Base-by-base conservation (phyloP, 2,329 filamentous ascomycete species). In the Gnomoniopsis sp. region DNA sequence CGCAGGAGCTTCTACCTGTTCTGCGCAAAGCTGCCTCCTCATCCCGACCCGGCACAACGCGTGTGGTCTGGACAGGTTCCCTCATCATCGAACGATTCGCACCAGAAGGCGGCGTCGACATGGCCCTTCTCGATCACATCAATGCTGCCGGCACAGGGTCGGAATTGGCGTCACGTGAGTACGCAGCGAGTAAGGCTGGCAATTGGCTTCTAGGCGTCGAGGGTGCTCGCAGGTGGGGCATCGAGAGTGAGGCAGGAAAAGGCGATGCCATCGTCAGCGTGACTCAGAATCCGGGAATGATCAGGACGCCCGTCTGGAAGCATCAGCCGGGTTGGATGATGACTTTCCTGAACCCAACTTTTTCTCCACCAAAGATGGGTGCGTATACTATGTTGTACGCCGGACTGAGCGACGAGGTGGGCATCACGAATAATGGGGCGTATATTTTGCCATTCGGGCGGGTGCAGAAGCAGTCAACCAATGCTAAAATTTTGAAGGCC, bases 1-100 rank as follows among this genome's bases (percentile, higher is more conserved):
- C 73, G 0, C 64, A 68, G 43, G 63, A 72, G 1, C 69, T 77
- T 2, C 36, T 71, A 17, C 70, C 72, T 17, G 67, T 68, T 19
- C 68, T 77, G 14, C 68, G 65, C 10, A 67, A 65, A 8, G 69
- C 73, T 1, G 67, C 61, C 6, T 53, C 49, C 14, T 49, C 15
- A 38, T 58, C 30, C 38, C 60, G 17, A 6, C 62, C 8, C 12
- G 69, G 68, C 14, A 55, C 63, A 4, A 68, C 69, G 19, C 67
- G 66, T 56, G 66, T 74, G 3, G 58, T 74, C 26, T 73, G 70
- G 70, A 67, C 68, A 2, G 63, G 67, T 1, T 62, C 60, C 26
- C 47, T 62, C 49, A 59, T 62, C 14, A 57, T 62, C 14, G 57
- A 62, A 44, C 49, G 57, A 6, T 57, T 59, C 17, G 53, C 60